phyloP scores from a whole-genome alignment of 352 stramenopile genomes.

The Globisporangium alternatum region DNA sequence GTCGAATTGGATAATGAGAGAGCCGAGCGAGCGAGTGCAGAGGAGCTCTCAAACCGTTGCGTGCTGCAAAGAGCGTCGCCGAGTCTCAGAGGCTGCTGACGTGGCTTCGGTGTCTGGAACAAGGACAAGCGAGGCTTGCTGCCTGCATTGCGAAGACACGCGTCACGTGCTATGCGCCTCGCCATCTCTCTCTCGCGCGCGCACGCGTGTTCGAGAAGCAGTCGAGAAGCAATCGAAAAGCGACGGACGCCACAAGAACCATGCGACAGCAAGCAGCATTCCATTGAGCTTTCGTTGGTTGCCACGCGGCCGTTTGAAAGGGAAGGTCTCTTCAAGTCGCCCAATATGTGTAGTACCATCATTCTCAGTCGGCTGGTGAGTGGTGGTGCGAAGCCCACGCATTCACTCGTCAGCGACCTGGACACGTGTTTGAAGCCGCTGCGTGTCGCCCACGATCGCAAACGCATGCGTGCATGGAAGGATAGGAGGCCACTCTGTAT shows the following conservation, averaged over 20 bases:
- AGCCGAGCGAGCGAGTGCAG: neutral
- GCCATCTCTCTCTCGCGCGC: neutral
- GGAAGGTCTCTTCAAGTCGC: neutral
- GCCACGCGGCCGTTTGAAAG: neutral
- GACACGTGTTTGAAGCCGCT: neutral
- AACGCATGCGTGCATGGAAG: too few species aligned
- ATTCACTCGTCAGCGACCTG: neutral
- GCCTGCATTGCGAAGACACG: neutral
- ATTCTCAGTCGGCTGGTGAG: neutral
- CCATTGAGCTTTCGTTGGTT: neutral
- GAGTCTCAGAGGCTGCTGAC: constrained; percentile 1
- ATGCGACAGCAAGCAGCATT: neutral
- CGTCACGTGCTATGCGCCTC: neutral
- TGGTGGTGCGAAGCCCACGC: neutral
- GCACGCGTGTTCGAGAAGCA: constrained; percentile 2
- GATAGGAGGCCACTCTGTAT: too few species aligned
- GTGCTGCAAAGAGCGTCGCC: neutral
- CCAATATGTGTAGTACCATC: neutral
- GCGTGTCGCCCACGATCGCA: too few species aligned
- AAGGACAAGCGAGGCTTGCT: neutral
- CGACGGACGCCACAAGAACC: neutral
- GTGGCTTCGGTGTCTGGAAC: neutral
- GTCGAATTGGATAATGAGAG: constrained; percentile 2
- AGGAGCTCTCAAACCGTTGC: neutral
- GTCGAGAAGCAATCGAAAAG: neutral